Base-by-base conservation (phyloP, 2,329 filamentous ascomycete genomes). In the Zalaria obscura region DNA sequence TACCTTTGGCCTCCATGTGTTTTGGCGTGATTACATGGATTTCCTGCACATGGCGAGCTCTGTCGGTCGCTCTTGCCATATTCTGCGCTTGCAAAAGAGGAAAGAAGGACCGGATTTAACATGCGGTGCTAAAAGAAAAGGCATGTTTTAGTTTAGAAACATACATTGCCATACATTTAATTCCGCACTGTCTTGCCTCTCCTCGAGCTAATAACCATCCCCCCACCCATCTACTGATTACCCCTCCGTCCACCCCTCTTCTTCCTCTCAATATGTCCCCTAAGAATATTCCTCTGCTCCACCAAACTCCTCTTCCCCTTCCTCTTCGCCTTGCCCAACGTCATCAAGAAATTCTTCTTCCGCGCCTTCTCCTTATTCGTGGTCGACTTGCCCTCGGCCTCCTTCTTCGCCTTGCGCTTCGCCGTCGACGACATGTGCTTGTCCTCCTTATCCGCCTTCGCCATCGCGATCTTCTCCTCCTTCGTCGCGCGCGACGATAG, bases 331-430 rank as follows among this genome's bases (percentile, higher is more conserved):
- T 98, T 96, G 45, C 89, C 85, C 45, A 98, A 66, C 33, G 89
- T 96, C 91, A 98, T 98, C 54, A 98, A 60, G 65, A 98, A 93
- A 63, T 98, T 98, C 83, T 98, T 98, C 73, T 85, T 86, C 52
- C 89, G 72, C 35, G 83, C 78, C 76, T 98, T 98, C 70, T 98
- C 91, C 67, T 83, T 84, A 66, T 98, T 98, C 50, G 89, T 96
- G 32, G 86, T 88, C 59, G 84, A 93, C 78, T 96, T 96, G 55
- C 91, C 91, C 64, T 87, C 76, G 2, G 78, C 73, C 54, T 80
- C 77, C 74, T 93, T 93, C 72, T 88, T 85, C 59, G 85, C 78
- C 70, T 86, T 85, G 54, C 83, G 73, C 57, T 84, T 79, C 10
- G 87, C 87, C 48, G 85, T 79, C 41, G 84, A 91, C 48, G 78